phyloP scores from a whole-genome alignment of 1,284 basidiomycete species.

The Microbotryum saponariae region DNA sequence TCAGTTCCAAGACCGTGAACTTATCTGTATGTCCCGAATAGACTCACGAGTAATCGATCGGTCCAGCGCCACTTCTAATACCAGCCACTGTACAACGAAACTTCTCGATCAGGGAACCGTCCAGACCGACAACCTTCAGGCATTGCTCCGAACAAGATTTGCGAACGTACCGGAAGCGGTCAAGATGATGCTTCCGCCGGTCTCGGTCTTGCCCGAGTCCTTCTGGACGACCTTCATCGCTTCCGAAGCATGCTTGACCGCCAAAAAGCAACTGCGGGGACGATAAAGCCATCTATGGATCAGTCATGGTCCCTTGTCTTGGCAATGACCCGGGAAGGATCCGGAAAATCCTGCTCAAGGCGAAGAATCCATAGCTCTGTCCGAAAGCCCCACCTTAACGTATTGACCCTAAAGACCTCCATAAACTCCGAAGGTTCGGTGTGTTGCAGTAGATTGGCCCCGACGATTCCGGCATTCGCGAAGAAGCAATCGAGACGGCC shows the following conservation, averaged over 20 bases:
- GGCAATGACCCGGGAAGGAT: neutral
- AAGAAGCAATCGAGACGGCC: conserved; percentile 87
- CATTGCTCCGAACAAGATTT: too few species aligned
- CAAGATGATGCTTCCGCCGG: conserved; percentile 76
- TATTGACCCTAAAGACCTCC: conserved; percentile 70
- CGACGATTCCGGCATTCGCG: conserved; percentile 61
- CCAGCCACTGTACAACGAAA: conserved; percentile 58
- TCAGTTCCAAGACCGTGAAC: neutral
- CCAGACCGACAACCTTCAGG: too few species aligned
- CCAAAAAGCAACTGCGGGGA: conserved; percentile 67
- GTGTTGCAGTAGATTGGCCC: conserved; percentile 45
- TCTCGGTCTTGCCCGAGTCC: conserved; percentile 50
- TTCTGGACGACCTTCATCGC: conserved; percentile 67
- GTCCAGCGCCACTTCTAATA: conserved; percentile 72
- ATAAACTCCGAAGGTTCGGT: conserved; percentile 61
- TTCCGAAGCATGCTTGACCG: conserved; percentile 71
- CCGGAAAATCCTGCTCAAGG: neutral
- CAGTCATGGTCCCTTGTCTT: neutral
- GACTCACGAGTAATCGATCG: conserved; percentile 63
- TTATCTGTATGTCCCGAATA: neutral
- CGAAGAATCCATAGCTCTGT: neutral
- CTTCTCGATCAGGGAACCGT: neutral
- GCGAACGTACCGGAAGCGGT: conserved; percentile 68
- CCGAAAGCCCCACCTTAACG: conserved; percentile 57
- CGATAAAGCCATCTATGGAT: neutral